Evolutionary conservation across 2,329 filamentous ascomycete genomes (phyloP), one percentile per base, ranked within the genome.

Genomic region (Penicillium sp.): DNA sequence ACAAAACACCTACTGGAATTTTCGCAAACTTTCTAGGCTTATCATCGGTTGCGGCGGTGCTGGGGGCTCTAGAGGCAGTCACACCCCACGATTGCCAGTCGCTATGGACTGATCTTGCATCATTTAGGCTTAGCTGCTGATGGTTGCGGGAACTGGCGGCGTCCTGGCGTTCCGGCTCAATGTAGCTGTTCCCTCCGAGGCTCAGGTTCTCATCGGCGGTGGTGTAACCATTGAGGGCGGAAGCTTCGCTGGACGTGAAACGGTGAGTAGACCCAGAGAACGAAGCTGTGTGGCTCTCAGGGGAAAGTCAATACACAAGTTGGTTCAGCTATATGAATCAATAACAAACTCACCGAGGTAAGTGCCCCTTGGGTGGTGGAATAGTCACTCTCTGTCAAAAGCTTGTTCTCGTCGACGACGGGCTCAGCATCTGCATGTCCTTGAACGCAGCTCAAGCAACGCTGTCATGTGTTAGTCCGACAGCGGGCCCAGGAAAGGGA

Each of bases 361-460:
- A 63, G 30, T 13, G 52, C 59, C 11, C 46, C 49, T 11, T 57
- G 49, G 30, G 58, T 61, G 17, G 60, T 63, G 3, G 62, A 60
- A 17, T 54, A 29, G 3, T 68, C 67, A 21, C 55, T 65, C 41
- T 70, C 68, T 3, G 65, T 61, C 9, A 72, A 46, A 21, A 67
- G 49, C 51, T 66, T 76, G n/a, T 66, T 58, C 56, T 75, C 71
- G 41, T 78, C 75, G n/a, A 66, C 54, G 15, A 76, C 62, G 2
- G 76, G 71, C 2, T 76, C 73, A 9, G 70, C 64, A 31, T 78
- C 76, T 23, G 72, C 54, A 48, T 72, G 69, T 7, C 67, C 70
- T 59, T 79, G 75, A 9, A 76, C 72, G 54, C 78, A 80, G 38
- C 69, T 69, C 29, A 74, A 64, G 67, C 82, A 84, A 66, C 76